phyloP scores from a whole-genome alignment of 1,284 basidiomycete genomes.

The Inonotus obliquus region DNA sequence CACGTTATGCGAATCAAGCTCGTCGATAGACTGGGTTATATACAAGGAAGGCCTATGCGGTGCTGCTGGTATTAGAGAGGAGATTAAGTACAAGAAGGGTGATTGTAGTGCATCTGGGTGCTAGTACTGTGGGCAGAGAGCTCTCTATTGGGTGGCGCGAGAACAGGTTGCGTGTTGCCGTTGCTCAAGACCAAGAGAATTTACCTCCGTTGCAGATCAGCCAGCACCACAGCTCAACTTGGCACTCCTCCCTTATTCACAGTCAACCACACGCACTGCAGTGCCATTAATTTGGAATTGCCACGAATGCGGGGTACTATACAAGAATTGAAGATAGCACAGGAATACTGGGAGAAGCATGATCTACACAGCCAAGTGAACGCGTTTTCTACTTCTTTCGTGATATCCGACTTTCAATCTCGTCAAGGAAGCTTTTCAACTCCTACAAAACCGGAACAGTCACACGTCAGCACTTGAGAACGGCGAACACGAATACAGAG shows the following conservation, averaged over 20 bases:
- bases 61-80: not conserved
- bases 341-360: not conserved
- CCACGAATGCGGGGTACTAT: not conserved
- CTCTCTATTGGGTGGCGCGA: not conserved
- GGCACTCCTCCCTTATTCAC: not conserved
- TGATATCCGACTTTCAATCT: conserved; percentile 27
- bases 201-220: not conserved
- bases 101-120: not conserved
- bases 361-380: not conserved
- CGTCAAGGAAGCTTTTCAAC: conserved; percentile 27
- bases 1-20: not conserved
- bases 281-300: not conserved
- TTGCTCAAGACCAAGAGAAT: not conserved
- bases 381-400: not conserved
- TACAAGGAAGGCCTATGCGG: no score
- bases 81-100: not conserved
- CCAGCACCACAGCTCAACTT: not conserved
- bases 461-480: not conserved
- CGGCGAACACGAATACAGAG: not conserved
- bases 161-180: not conserved
- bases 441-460: conserved; percentile 18
- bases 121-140: no score
- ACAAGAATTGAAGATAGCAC: not conserved
- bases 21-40: no score
- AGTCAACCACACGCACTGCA: not conserved